phyloP scores from a whole-genome alignment of 139 green algal species.

The Coelastrella sp. region DNA sequence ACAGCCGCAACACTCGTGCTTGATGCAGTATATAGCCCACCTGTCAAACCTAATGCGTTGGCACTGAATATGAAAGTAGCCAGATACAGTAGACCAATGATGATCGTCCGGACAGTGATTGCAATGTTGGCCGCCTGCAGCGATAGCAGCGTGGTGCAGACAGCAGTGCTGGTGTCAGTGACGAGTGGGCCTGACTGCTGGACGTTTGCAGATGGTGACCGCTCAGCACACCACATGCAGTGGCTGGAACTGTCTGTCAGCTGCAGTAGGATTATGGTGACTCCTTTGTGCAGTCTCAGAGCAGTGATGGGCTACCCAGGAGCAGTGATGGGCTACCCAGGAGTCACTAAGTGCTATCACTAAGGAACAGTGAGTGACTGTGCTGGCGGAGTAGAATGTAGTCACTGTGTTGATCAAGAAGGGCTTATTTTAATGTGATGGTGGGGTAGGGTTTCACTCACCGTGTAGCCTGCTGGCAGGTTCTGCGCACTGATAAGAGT shows the following conservation, averaged over 20 bases:
- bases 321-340: too few relatives aligned
- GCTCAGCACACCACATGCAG: too few relatives aligned
- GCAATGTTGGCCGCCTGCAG: slow-evolving; percentile 73
- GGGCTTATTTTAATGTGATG: neutral
- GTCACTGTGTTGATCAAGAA: neutral
- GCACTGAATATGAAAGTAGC: slow-evolving; percentile 80
- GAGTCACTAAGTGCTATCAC: neutral
- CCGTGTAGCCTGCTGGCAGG: slow-evolving; percentile 65
- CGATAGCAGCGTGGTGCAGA: neutral
- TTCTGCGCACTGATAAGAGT: neutral
- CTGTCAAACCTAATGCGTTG: slow-evolving; percentile 71
- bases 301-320: too few relatives aligned
- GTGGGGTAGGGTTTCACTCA: slow-evolving; percentile 12
- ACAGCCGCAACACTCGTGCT: neutral
- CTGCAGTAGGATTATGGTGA: too few relatives aligned
- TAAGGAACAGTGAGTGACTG: neutral
- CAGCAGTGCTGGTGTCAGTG: neutral
- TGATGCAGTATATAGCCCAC: neutral
- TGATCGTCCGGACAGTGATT: slow-evolving; percentile 79
- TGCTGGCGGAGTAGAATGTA: too few relatives aligned
- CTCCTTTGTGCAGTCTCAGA: too few relatives aligned
- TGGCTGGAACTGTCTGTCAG: too few relatives aligned
- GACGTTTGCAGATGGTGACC: too few relatives aligned
- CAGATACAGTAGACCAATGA: slow-evolving; percentile 76
- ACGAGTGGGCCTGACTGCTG: too few relatives aligned